phyloP scores from a whole-genome alignment of 495 filamentous ascomycete species.

The Penicillium soppii region DNA sequence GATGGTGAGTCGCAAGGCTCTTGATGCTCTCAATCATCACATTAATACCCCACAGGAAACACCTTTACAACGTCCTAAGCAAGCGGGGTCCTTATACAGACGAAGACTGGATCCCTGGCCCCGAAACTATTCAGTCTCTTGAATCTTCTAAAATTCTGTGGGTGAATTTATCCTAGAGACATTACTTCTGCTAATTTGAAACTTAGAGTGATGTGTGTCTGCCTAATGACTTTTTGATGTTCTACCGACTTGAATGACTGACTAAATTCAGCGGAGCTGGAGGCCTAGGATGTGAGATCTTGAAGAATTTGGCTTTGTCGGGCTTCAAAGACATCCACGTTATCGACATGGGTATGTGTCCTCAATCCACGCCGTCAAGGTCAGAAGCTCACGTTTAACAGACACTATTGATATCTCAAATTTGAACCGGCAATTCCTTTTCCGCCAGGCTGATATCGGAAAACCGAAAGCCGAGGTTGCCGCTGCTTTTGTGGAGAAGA shows the following conservation, averaged over 20 bases:
- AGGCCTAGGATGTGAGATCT: constrained; percentile 91
- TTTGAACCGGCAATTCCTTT: constrained; percentile 96
- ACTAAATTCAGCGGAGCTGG: constrained; percentile 73
- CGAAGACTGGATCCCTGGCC: constrained; percentile 62
- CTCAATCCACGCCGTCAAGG: not conserved
- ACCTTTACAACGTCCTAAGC: constrained; percentile 74
- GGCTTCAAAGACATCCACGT: constrained; percentile 98
- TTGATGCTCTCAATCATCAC: not conserved
- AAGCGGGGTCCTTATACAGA: constrained; percentile 78
- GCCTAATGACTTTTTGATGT: not conserved
- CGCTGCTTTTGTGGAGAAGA: constrained; percentile 82
- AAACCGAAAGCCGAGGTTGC: constrained; percentile 93
- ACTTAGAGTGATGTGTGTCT: constrained; percentile 38
- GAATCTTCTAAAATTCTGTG: constrained; percentile 71
- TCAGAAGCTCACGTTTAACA: constrained; percentile 31
- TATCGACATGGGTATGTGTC: constrained; percentile 85
- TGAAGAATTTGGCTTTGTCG: constrained; percentile 94
- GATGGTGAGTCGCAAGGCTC: constrained; percentile 10
- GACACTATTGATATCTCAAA: constrained; percentile 99
- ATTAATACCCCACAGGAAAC: constrained; percentile 57
- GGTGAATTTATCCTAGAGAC: constrained; percentile 18
- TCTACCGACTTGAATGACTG: constrained; percentile 2
- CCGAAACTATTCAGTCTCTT: constrained; percentile 57
- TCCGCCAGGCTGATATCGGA: constrained; percentile 88
- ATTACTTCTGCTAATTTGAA: constrained; percentile 19